Conservation (phyloP, 805 yeast species). For the Pichia phayaonensis region DNA sequence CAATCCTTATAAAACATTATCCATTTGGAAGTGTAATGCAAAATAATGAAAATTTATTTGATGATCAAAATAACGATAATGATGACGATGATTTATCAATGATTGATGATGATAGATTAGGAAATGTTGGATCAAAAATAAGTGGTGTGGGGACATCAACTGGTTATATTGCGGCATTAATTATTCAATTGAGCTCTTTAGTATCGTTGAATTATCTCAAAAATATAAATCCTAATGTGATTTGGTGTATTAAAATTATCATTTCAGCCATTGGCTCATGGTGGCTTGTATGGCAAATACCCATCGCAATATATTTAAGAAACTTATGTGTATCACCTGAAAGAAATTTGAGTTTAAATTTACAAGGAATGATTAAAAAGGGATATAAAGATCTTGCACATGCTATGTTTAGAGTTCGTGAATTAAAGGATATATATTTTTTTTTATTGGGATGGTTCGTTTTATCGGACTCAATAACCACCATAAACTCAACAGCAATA, state of each 20-base stretch:
- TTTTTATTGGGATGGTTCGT: constrained; percentile 72
- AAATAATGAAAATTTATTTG: neutral
- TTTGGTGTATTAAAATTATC: constrained; percentile 47
- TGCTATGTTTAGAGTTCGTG: constrained; percentile 52
- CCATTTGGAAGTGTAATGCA: neutral
- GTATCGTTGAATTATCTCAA: constrained; percentile 26
- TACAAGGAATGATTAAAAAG: constrained; percentile 14
- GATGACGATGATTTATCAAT: neutral
- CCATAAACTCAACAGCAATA: constrained; percentile 74
- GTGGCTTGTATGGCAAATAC: constrained; percentile 71
- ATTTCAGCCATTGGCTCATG: constrained; percentile 61
- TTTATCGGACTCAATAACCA: constrained; percentile 66
- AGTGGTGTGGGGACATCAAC: constrained; percentile 66
- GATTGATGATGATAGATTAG: constrained; percentile 13
- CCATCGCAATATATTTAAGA: constrained; percentile 41
- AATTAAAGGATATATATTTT: constrained; percentile 56
- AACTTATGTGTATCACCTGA: neutral
- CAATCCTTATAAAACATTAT: constrained; percentile 46
- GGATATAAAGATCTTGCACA: constrained; percentile 57
- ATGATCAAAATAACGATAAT: neutral
- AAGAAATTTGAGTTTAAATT: neutral
- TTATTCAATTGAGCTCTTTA: constrained; percentile 59
- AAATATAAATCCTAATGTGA: constrained; percentile 13
- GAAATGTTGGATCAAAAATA: constrained; percentile 40
- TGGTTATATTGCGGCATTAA: constrained; percentile 62